Conservation (phyloP, 805 yeast genomes). For the Wickerhamomyces silvicola region DNA sequence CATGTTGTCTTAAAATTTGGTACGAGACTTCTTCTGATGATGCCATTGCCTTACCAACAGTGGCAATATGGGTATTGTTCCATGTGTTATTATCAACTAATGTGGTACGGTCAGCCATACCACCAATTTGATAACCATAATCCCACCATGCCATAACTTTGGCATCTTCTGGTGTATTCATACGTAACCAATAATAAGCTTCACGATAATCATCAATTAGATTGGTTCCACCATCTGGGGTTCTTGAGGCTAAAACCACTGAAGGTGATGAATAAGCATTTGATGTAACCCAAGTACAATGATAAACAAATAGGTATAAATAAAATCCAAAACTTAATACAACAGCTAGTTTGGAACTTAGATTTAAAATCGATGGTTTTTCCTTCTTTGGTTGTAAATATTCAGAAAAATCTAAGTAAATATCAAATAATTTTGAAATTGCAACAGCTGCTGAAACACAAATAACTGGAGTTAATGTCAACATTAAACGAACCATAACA, state of each 20-base stretch:
- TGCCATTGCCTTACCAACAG: slow-evolving; percentile 97
- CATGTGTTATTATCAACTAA: slow-evolving; percentile 98
- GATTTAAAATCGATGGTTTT: slow-evolving; percentile 10
- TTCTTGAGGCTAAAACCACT: slow-evolving; percentile 80
- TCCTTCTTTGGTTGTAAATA: slow-evolving; percentile 16
- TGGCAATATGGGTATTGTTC: slow-evolving; percentile 99
- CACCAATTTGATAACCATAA: slow-evolving; percentile 99
- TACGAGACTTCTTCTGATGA: slow-evolving; percentile 84
- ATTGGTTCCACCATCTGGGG: slow-evolving; percentile 78
- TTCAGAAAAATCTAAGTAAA: slow-evolving; percentile 62
- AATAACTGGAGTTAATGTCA: slow-evolving; percentile 92
- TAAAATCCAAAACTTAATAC: slow-evolving; percentile 64
- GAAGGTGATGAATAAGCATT: slow-evolving; percentile 97
- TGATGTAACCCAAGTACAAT: slow-evolving; percentile 96
- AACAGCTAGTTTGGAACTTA: slow-evolving; percentile 57
- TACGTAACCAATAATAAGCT: slow-evolving; percentile 97
- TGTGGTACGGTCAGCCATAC: slow-evolving; percentile 99
- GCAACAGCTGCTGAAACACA: slow-evolving; percentile 93
- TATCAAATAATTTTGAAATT: slow-evolving; percentile 73
- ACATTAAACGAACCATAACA: slow-evolving; percentile 97
- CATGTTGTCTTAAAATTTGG: slow-evolving; percentile 81
- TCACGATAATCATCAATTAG: slow-evolving; percentile 96
- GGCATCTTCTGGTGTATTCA: slow-evolving; percentile 95
- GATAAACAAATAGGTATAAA: slow-evolving; percentile 76
- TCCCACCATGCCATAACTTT: slow-evolving; percentile 99